Conservation (phyloP, 1,284 basidiomycete genomes). For the Gymnopus androsaceus region DNA sequence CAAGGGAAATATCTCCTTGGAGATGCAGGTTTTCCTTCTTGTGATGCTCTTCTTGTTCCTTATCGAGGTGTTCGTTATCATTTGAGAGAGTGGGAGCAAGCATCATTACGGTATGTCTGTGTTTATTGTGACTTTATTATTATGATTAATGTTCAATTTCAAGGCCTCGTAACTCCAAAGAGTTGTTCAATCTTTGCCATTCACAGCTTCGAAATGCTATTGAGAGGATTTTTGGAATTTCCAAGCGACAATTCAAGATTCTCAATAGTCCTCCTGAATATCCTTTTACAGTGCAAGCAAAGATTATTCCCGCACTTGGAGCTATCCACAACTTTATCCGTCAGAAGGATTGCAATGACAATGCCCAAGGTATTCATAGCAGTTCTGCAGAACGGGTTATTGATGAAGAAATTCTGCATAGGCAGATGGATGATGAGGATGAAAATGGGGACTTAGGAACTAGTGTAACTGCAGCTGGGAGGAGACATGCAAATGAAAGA, state of each 20-base stretch:
- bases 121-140: background rate
- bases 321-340: constrained; percentile 29
- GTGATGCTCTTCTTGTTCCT: no score
- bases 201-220: constrained; percentile 27
- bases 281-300: constrained; percentile 20
- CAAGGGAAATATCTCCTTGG: no score
- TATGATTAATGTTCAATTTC: background rate
- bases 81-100: no score
- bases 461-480: constrained; percentile 13
- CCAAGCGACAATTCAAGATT: constrained; percentile 25
- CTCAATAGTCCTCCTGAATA: constrained; percentile 19
- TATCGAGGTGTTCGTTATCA: no score
- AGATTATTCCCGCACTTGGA: constrained; percentile 18
- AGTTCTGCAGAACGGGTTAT: background rate
- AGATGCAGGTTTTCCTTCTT: no score
- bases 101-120: background rate
- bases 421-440: background rate
- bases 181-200: constrained; percentile 34
- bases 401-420: no score
- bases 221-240: constrained; percentile 33
- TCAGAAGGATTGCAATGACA: constrained; percentile 17
- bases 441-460: background rate
- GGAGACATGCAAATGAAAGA: constrained; percentile 18
- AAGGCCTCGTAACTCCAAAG: constrained; percentile 26
- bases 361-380: background rate